A percentile compares a stretch with the other conserved stretches of the same genome.
phyloP scores from a whole-genome alignment of 2,329 filamentous ascomycete species.

The Apiospora phragmitis region DNA sequence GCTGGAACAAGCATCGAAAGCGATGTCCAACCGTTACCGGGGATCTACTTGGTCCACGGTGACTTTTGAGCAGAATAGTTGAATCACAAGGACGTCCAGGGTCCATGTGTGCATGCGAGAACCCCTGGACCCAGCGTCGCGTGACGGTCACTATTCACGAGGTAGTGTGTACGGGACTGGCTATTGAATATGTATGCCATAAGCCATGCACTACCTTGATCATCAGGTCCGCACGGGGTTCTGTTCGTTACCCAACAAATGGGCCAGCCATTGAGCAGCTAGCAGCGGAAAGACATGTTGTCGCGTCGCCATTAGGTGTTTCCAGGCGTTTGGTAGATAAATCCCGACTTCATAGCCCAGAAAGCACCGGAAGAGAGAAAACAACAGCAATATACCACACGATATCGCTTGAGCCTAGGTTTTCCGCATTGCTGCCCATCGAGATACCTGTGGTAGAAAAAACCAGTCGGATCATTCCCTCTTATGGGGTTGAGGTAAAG shows the following conservation, averaged over 20 bases:
- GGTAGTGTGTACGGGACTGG: background rate
- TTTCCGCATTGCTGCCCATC: background rate
- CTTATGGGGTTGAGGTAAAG: background rate
- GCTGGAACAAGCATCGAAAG: background rate
- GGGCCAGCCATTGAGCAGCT: background rate
- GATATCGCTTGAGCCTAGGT: background rate
- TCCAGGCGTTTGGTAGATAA: background rate
- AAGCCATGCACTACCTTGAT: background rate
- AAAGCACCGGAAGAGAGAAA: background rate
- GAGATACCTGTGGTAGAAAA: background rate
- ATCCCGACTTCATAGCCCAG: background rate
- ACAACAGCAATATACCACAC: background rate
- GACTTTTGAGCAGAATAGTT: background rate
- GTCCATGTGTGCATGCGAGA: background rate
- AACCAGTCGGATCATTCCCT: background rate
- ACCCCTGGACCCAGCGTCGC: background rate
- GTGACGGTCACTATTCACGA: background rate
- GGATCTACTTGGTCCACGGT: background rate
- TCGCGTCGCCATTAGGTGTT: background rate
- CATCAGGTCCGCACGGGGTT: background rate
- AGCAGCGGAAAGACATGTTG: background rate
- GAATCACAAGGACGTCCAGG: background rate
- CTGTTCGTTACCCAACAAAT: background rate
- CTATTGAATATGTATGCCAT: background rate
- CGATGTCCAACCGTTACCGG: background rate